These are phyloP conservation scores for Phytopythium oedochilum DNA, from an alignment of 352 stramenopile genomes.

Conservation along the genomic window DNA sequence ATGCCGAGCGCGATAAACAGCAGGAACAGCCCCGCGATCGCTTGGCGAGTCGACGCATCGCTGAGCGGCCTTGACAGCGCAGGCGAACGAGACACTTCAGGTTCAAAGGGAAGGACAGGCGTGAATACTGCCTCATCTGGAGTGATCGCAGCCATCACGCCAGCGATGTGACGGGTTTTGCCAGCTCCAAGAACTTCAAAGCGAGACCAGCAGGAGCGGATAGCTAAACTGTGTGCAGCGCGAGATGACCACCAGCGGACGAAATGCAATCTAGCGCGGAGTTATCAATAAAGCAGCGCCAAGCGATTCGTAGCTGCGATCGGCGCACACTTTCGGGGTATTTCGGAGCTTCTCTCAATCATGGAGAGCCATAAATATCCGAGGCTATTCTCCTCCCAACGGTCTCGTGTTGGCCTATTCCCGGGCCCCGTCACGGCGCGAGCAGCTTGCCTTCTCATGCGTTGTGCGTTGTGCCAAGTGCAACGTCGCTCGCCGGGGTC, in stretches of 20 bases:
- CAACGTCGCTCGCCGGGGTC: slow-evolving; percentile 21
- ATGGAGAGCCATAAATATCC: background rate
- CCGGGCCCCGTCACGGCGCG: background rate
- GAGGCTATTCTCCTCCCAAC: background rate
- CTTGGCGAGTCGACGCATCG: slow-evolving; percentile 11
- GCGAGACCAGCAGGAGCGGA: too few species aligned
- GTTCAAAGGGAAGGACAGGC: too few species aligned
- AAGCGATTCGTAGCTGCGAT: too few species aligned
- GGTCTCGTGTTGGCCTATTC: background rate
- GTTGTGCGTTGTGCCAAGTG: background rate
- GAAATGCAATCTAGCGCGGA: too few species aligned
- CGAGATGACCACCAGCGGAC: too few species aligned
- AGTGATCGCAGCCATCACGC: background rate
- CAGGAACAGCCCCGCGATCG: slow-evolving; percentile 14
- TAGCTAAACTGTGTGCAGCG: too few species aligned
- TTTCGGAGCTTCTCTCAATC: background rate
- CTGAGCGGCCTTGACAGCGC: background rate
- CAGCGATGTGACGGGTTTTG: too few species aligned
- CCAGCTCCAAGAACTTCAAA: too few species aligned
- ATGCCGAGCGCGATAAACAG: slow-evolving; percentile 23
- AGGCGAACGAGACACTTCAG: background rate
- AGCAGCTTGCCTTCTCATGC: background rate
- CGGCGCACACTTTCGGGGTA: too few species aligned
- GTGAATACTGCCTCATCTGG: background rate
- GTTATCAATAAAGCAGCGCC: too few species aligned